A percentile compares a stretch with the other conserved stretches of the same genome.
phyloP scores from a whole-genome alignment of 176 grass and related monocot species.

The Saccharum officinarum region DNA sequence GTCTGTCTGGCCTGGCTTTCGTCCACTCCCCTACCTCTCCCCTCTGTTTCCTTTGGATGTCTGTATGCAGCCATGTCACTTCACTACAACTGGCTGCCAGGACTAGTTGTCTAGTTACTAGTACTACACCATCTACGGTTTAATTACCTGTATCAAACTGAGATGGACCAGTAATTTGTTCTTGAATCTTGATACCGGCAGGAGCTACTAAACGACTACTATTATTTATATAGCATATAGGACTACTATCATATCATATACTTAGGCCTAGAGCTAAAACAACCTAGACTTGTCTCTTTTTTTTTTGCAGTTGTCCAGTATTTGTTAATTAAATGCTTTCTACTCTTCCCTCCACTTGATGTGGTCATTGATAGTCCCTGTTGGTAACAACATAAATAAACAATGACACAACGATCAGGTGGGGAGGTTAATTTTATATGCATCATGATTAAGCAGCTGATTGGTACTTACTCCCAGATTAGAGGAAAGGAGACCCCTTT shows the following conservation, averaged over 20 bases:
- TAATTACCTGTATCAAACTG: conserved; percentile 11
- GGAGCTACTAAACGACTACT: conserved; percentile 28
- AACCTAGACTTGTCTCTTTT: conserved; percentile 40
- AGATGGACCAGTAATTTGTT: background rate
- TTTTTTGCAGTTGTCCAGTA: conserved; percentile 29
- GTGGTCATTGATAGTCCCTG: conserved; percentile 52
- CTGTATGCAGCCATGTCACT: conserved; percentile 1
- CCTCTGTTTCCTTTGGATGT: conserved; percentile 16
- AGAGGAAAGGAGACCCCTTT: conserved; percentile 36
- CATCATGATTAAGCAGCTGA: conserved; percentile 14
- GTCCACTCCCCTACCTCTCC: conserved; percentile 26
- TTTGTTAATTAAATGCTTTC: conserved; percentile 36
- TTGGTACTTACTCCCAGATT: conserved; percentile 49
- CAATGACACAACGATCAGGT: conserved; percentile 49
- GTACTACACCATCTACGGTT: conserved; percentile 4
- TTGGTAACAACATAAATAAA: conserved; percentile 33
- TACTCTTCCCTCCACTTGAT: conserved; percentile 37
- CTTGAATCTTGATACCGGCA: conserved; percentile 16
- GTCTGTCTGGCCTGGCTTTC: conserved; percentile 38
- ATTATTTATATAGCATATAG: background rate
- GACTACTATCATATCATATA: conserved; percentile 28
- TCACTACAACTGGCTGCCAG: background rate
- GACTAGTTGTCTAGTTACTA: background rate
- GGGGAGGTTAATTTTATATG: conserved; percentile 19
- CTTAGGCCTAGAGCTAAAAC: conserved; percentile 43